These are phyloP conservation scores for Malus sylvestris DNA, from an alignment of 306 rosid genomes.

Conservation along the genomic window DNA sequence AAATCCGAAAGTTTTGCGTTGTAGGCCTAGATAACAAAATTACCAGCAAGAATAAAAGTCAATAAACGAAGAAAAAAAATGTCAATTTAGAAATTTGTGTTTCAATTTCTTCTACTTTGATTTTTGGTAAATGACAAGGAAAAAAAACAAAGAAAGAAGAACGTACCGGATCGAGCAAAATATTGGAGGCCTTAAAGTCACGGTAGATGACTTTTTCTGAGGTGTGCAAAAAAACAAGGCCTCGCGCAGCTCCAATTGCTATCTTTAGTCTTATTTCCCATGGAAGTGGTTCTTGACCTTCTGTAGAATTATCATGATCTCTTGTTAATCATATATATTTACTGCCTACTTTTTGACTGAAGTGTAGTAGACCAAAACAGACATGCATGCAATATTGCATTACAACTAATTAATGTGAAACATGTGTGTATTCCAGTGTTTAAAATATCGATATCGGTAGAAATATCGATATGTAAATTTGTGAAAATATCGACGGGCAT, in stretches of 20 bases:
- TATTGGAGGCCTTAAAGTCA: constrained; percentile 82
- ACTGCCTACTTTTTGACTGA: not conserved
- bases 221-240: constrained; percentile 55
- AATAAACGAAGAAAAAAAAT: not conserved
- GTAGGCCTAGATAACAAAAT: constrained; percentile 22
- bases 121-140: no score
- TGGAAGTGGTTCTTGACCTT: constrained; percentile 52
- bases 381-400: not conserved
- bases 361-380: not conserved
- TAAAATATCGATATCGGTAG: no score
- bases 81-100: no score
- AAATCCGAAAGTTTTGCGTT: constrained; percentile 81
- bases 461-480: no score
- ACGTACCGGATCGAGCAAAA: constrained; percentile 58
- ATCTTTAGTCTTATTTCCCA: constrained; percentile 67
- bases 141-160: not conserved
- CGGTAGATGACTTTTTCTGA: constrained; percentile 71
- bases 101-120: no score
- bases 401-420: not conserved
- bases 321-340: no score
- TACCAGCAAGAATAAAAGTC: not conserved
- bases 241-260: constrained; percentile 81
- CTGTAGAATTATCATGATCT: constrained; percentile 14
- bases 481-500: no score
- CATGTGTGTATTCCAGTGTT: no score